Base-by-base conservation (phyloP, 306 rosid genomes). In the Quercus ilex region DNA sequence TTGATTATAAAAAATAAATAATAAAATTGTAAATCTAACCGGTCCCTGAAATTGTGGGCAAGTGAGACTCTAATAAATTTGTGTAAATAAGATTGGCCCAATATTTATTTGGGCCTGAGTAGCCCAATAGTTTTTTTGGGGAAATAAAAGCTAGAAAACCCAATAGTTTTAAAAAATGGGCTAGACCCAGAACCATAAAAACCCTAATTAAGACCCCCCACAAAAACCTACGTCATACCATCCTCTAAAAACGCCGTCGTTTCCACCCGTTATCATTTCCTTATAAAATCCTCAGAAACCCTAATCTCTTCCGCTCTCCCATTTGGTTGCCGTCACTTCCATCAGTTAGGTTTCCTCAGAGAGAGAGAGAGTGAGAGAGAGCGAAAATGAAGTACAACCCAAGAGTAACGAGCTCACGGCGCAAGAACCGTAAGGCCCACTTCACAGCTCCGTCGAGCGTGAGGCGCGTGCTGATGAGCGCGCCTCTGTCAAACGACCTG, bases 371-470 rank as follows among this genome's bases (percentile, higher is more conserved):
- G 63, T 1, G 51, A 41, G 21, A 38, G 60, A 31, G 64, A 71
- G 71, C 30, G 17, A 88, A 6, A 68, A 95, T 95, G 99, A 95
- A 95, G 93, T 89, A 81, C 80, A 95, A 92, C 10, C 98, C 98
- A 0, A 83, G 97, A 74, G 99, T 95, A 28, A 82, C 99, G 1
- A 91, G 97, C 78, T 92, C 98, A 76, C 90, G 99, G 11, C 95
- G 98, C 72, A 95, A 95, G 96, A 92, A 79, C 86, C 90, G 99
- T 13, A 92, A 92, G 98, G 99, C 99, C 0, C 99, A 92, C 79
- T 95, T 95, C 91, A 79, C 97, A 0, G 99, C 99, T 35, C 98
- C 99, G 55, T 95, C 99, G 21, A 92, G 98, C 84, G 90, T 95
- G 1, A 92, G 99, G 0, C 97, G 98, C 1, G 86, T 95, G 3